A percentile compares a stretch with the other conserved stretches of the same genome.
Evolutionary conservation across 2,329 filamentous ascomycete species (phyloP).

Genomic region (Neonectria neomacrospora): DNA sequence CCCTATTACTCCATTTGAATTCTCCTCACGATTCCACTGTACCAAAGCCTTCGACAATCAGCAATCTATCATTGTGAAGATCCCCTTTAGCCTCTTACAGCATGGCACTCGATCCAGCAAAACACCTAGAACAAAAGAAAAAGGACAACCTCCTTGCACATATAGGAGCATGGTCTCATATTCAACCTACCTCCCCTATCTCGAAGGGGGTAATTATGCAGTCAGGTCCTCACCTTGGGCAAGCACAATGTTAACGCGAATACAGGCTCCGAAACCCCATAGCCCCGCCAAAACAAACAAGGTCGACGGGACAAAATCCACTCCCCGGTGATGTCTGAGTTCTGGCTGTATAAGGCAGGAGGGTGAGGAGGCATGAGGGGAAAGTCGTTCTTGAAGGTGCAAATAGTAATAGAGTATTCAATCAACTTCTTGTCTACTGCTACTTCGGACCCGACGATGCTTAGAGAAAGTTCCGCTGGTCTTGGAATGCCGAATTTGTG

Average conservation of each 20-base stretch:
- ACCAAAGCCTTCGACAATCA: too few relatives aligned
- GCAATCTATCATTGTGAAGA: too few relatives aligned
- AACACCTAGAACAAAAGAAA: slow-evolving; percentile 6
- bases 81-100: background rate
- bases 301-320: background rate
- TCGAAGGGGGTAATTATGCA: background rate
- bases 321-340: background rate
- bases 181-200: background rate
- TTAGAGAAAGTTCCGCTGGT: too few relatives aligned
- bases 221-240: background rate
- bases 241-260: background rate
- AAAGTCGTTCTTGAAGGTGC: too few relatives aligned
- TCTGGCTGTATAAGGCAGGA: too few relatives aligned
- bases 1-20: background rate
- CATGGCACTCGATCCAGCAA: slow-evolving; percentile 9
- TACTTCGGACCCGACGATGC: too few relatives aligned
- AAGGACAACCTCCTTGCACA: slow-evolving; percentile 2
- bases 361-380: too few relatives aligned
- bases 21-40: background rate
- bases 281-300: background rate
- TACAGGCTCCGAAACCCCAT: background rate
- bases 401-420: too few relatives aligned
- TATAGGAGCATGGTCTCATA: slow-evolving; percentile 11
- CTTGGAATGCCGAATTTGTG: too few relatives aligned
- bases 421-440: too few relatives aligned